These are phyloP conservation scores for Leccinum subtestaceum DNA, from an alignment of 768 basidiomycete species.

Conservation along the genomic window DNA sequence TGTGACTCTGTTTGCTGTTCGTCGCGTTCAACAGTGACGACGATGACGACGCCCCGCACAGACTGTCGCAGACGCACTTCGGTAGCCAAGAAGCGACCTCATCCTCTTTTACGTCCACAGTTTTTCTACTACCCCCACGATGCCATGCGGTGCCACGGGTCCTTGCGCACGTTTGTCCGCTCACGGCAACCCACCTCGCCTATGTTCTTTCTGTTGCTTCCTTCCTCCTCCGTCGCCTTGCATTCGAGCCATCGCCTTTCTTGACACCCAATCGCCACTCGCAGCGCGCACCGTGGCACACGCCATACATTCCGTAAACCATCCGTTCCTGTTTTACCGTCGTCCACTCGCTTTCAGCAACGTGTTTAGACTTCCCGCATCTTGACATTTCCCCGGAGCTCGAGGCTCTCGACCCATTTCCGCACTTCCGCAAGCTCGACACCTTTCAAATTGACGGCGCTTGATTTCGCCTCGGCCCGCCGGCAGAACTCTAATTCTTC, in stretches of 20 bases:
- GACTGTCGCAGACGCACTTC: conserved; percentile 17
- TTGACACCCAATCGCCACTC: conserved; percentile 21
- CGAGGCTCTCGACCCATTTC: neutral
- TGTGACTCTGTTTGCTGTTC: neutral
- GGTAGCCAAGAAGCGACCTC: conserved; percentile 14
- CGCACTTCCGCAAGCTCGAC: conserved; percentile 9
- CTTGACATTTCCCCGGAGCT: neutral
- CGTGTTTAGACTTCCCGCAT: conserved; percentile 14
- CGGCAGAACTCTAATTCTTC: conserved; percentile 19
- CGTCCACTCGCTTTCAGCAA: conserved; percentile 5
- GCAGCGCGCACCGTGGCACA: conserved; percentile 21
- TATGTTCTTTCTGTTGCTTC: conserved; percentile 2
- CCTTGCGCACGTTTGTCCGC: conserved; percentile 36
- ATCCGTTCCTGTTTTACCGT: conserved; percentile 10
- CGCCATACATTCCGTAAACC: conserved; percentile 17
- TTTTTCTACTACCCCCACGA: conserved; percentile 28
- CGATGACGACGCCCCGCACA: conserved; percentile 2
- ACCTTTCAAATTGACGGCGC: conserved; percentile 25
- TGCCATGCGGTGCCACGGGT: conserved; percentile 33
- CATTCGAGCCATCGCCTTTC: conserved; percentile 9
- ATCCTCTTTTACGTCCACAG: conserved; percentile 10
- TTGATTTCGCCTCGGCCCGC: neutral
- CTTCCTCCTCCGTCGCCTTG: conserved; percentile 8
- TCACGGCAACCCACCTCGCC: conserved; percentile 3
- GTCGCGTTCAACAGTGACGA: conserved; percentile 15